Percentiles rank a stretch among this genome's conserved stretches.
These are phyloP conservation scores for Hypholoma sublateritium DNA, from an alignment of 768 basidiomycete species.

Conservation along the genomic window DNA sequence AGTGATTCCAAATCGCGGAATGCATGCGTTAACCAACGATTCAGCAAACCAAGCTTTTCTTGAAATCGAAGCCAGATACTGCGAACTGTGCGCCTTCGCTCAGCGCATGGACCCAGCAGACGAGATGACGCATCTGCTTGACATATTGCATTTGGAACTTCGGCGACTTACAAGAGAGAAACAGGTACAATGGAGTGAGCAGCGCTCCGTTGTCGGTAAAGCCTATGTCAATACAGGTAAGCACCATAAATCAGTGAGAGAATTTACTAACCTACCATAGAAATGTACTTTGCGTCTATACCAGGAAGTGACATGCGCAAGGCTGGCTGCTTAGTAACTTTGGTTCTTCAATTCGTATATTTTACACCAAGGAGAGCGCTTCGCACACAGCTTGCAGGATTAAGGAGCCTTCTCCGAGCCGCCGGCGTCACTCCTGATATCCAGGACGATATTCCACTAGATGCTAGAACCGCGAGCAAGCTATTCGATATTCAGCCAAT, in stretches of 20 bases:
- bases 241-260: neutral
- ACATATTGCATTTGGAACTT: neutral
- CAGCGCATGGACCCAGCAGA: neutral
- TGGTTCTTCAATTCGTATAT: neutral
- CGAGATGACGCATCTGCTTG: neutral
- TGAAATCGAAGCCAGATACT: neutral
- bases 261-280: neutral
- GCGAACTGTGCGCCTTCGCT: neutral
- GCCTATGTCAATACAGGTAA: neutral
- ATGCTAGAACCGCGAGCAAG: neutral
- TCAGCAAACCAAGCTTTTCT: neutral
- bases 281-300: neutral
- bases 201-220: neutral
- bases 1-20: neutral
- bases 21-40: neutral
- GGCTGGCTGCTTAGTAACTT: neutral
- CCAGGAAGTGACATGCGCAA: neutral
- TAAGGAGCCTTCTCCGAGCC: neutral
- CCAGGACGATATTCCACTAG: neutral
- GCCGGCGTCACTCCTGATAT: neutral
- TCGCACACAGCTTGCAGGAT: neutral
- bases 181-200: neutral
- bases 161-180: neutral
- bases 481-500: neutral
- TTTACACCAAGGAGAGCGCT: neutral